Conservation (phyloP, 257 asterid species). For the Nicotiana paniculata region DNA sequence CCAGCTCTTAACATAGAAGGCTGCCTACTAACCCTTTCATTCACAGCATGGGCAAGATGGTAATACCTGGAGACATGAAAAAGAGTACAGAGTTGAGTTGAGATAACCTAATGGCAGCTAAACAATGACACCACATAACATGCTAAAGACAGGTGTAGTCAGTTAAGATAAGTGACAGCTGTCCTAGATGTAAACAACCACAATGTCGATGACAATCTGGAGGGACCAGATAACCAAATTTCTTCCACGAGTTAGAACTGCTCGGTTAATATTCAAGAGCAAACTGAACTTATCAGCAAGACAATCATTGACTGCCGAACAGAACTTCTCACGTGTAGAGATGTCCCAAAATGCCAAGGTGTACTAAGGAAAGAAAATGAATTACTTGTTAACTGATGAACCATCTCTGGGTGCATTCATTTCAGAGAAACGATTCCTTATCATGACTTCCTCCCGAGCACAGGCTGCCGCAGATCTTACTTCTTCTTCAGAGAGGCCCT, state of each 20-base stretch:
- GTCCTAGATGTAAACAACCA: neutral
- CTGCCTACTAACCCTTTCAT: slow-evolving; percentile 87
- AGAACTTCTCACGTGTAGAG: neutral
- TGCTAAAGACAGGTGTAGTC: neutral
- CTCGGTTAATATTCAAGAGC: neutral
- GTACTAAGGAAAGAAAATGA: slow-evolving; percentile 2
- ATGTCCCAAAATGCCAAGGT: neutral
- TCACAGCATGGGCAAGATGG: slow-evolving; percentile 97
- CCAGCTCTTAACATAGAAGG: slow-evolving; percentile 97
- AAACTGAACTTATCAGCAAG: neutral
- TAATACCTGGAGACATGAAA: slow-evolving; percentile 58
- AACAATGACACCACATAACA: neutral
- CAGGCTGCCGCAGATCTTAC: slow-evolving; percentile 95
- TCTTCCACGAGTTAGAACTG: neutral
- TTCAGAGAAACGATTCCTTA: slow-evolving; percentile 94
- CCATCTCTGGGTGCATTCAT: slow-evolving; percentile 94
- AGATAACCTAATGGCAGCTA: neutral
- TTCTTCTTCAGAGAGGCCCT: slow-evolving; percentile 99
- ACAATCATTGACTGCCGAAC: neutral
- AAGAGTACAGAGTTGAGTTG: neutral
- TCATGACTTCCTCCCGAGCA: slow-evolving; percentile 98
- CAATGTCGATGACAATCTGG: slow-evolving; percentile 2
- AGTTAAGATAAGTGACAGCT: neutral
- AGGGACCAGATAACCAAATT: neutral
- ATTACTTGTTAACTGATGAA: slow-evolving; percentile 90